Evolutionary conservation across 768 basidiomycete species (phyloP), one percentile per base, ranked within the genome.

Genomic region (Lyophyllum semitale): DNA sequence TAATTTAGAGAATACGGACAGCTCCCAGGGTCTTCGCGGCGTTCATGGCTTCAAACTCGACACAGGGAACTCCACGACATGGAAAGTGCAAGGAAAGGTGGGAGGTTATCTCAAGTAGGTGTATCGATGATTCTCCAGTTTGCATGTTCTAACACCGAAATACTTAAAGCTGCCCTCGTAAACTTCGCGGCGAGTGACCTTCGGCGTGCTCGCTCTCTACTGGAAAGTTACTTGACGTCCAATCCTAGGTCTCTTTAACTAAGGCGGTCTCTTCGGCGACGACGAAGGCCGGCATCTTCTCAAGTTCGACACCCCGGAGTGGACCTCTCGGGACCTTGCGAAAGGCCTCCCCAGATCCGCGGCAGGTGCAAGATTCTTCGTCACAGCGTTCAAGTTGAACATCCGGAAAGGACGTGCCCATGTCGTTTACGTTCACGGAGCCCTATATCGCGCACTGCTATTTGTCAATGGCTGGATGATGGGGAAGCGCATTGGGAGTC

Each of bases 401-500:
- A 75, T 93, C 27, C 82, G 85, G 0, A 58, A 66, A 11, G 83
- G 77, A 93, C 62, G 79, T 83, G 4, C 82, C 82, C 59, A 71
- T 93, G 61, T 88, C 87, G 13, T 90, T 93, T 65, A 82, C 77
- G 0, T 93, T 92, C 65, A 80, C 84, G 45, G 78, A 85, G 44
- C 68, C 77, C 79, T 88, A 23, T 93, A 91, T 63, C 80, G 91
- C 15, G 84, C 86, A 3, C 75, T 84, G 41, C 60, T 93, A 40
- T 93, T 89, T 55, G 87, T 93, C 18, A 93, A 94, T 61, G 92
- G 91, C 12, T 94, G 92, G 92, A 87, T 88, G 83, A 90, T 90
- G 83, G 92, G 91, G 8, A 93, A 92, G 71, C 68, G 85, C 18
- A 78, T 88, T n/a, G 84, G 72, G 13, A 87, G 88, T 62, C 78